Conservation (phyloP, 495 filamentous ascomycete species). For the Hypoxylon rickii region DNA sequence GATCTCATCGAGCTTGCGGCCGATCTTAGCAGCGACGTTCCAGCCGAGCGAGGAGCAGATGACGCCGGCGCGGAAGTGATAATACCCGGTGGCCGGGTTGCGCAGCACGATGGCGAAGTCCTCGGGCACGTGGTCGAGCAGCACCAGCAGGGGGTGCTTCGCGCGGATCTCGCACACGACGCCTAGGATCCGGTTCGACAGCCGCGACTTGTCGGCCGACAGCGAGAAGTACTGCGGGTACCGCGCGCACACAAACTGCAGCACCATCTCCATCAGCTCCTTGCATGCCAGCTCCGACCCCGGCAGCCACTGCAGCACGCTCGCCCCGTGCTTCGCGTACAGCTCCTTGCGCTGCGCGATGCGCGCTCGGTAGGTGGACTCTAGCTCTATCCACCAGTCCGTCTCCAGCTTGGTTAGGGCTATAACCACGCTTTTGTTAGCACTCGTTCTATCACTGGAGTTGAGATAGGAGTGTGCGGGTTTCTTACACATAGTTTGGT, state of each 20-base stretch:
- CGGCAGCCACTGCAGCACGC: constrained; percentile 71
- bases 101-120: constrained; percentile 84
- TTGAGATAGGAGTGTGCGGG: constrained; percentile 1
- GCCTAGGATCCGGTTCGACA: constrained; percentile 74
- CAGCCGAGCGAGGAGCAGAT: constrained; percentile 83
- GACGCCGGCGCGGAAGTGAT: constrained; percentile 77
- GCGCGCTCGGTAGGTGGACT: constrained; percentile 70
- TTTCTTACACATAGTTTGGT: constrained; percentile 89
- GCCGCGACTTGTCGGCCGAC: constrained; percentile 57
- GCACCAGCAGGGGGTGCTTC: constrained; percentile 70
- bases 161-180: constrained; percentile 64
- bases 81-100: constrained; percentile 70
- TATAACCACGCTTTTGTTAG: constrained; percentile 38
- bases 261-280: constrained; percentile 86
- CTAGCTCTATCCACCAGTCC: constrained; percentile 92
- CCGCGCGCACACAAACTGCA: constrained; percentile 77
- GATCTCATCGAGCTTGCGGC: constrained; percentile 72
- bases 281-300: constrained; percentile 83
- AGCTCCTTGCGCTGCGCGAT: constrained; percentile 76
- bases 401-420: constrained; percentile 80
- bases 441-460: constrained; percentile 5
- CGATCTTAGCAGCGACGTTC: constrained; percentile 78
- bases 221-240: constrained; percentile 83
- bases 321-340: constrained; percentile 64
- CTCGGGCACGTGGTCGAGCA: constrained; percentile 85